Base-by-base conservation (phyloP, 139 green algal genomes). In the Tetratostichococcus sp. region DNA sequence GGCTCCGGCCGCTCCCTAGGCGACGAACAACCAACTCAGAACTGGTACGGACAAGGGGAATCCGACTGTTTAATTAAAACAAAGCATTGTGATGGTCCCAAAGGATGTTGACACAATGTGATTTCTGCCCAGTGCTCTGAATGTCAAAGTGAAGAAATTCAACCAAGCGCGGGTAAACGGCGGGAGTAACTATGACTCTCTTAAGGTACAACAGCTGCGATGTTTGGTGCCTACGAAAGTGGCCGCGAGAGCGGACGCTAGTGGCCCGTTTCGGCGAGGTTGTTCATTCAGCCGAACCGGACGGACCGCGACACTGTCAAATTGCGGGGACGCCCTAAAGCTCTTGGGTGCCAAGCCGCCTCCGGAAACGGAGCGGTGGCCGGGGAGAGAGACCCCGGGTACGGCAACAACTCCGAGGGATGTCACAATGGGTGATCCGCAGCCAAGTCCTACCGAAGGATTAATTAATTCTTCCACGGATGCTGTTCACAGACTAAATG, bases 61-160 rank as follows among this genome's bases (percentile, higher is more conserved):
- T 96, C 91, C 89, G 91, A 96, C 91, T 96, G 91, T 96, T 93
- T 96, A 96, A 95, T 96, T 95, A 94, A 94, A 96, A 97, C 89
- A 94, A 93, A 95, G 89, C 90, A 95, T 93, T 93, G 90, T 90
- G 91, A 94, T 93, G 89, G 89, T 88, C 86, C 79, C 82, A 92
- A 93, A 84, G 84, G 89, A 92, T 96, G 88, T 93, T 95, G 89
- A 97, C 89, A 91, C 92, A 94, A 92, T 96, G 92, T 97, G 92
- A 96, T 95, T 97, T 95, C 90, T 97, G 91, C 92, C 91, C 89
- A 95, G 90, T 97, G 92, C 92, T 97, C 91, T 95, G 90, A 95
- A 95, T 95, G 83, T 95, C 89, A 97, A 95, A 94, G 90, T 95
- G 92, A 94, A 94, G 91, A 95, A 92, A 95, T 95, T 93, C 92